A percentile compares a stretch with the other conserved stretches of the same genome.
Evolutionary conservation across 2,329 filamentous ascomycete species (phyloP).

Genomic region (Coniochaeta ligniaria): DNA sequence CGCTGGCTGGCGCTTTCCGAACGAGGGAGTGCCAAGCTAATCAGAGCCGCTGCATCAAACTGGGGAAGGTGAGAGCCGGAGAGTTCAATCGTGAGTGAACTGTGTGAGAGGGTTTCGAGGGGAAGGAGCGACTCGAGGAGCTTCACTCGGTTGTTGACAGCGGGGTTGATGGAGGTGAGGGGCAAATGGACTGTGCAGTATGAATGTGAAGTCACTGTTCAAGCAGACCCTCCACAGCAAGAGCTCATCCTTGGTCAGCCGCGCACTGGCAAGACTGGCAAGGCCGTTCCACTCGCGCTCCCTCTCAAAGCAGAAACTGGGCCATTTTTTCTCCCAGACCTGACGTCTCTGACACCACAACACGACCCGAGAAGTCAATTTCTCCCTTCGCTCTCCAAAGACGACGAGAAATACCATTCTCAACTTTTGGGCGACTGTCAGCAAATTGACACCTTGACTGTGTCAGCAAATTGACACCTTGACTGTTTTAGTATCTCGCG

Average conservation of each 20-base stretch:
- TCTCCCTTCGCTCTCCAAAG: neutral
- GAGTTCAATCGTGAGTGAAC: no score
- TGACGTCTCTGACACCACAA: constrained; percentile 3
- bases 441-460: neutral
- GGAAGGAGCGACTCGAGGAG: neutral
- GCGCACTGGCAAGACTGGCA: neutral
- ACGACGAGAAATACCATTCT: neutral
- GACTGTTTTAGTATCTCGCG: neutral
- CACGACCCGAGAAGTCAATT: neutral
- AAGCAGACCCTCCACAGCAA: neutral
- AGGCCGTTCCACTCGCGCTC: neutral
- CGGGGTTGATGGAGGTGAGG: neutral
- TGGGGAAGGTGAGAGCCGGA: neutral
- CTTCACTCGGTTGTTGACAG: neutral
- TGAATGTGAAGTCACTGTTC: no score
- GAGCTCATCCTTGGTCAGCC: constrained; percentile 1
- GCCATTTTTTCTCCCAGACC: neutral
- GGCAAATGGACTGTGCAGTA: neutral
- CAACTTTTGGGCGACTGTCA: neutral
- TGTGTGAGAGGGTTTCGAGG: neutral
- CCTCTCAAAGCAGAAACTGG: neutral
- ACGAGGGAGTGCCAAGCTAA: neutral
- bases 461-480: neutral
- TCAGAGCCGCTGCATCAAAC: neutral
- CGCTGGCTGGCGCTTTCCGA: neutral